Percentiles rank a stretch among this genome's conserved stretches.
Conservation (phyloP, 768 basidiomycete species). For the Termitomyces sp. region DNA sequence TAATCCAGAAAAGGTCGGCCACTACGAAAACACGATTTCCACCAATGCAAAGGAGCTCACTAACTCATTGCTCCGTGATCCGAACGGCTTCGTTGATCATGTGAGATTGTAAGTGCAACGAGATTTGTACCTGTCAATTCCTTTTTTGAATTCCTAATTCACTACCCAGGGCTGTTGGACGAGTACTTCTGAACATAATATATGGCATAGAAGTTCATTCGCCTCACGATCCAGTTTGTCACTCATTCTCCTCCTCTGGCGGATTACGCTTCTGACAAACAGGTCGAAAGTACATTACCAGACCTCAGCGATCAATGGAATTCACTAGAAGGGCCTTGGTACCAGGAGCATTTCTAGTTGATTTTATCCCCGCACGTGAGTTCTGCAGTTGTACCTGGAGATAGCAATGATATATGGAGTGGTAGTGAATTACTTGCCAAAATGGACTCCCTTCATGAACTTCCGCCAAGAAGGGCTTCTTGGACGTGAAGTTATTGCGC, state of each 20-base stretch:
- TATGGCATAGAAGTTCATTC: not conserved
- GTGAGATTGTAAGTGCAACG: not conserved
- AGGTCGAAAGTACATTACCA: too few species aligned
- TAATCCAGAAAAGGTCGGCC: not conserved
- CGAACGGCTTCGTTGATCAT: not conserved
- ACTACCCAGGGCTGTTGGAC: not conserved
- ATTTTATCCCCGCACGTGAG: not conserved
- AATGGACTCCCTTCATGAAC: not conserved
- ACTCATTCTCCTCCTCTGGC: too few species aligned
- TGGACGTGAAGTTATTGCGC: not conserved
- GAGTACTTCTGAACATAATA: not conserved
- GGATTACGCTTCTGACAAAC: too few species aligned
- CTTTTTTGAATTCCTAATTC: not conserved
- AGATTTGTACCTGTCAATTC: not conserved
- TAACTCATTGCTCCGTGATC: not conserved
- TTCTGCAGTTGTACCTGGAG: not conserved
- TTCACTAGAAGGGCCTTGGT: not conserved
- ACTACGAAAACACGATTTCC: not conserved
- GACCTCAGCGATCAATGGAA: too few species aligned
- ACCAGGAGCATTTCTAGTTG: not conserved
- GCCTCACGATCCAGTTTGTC: not conserved
- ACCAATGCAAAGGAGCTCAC: not conserved
- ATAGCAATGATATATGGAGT: too few species aligned
- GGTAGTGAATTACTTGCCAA: not conserved
- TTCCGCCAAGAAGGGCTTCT: not conserved